Base-by-base conservation (phyloP, 2,329 filamentous ascomycete genomes). In the Boeremia exigua region DNA sequence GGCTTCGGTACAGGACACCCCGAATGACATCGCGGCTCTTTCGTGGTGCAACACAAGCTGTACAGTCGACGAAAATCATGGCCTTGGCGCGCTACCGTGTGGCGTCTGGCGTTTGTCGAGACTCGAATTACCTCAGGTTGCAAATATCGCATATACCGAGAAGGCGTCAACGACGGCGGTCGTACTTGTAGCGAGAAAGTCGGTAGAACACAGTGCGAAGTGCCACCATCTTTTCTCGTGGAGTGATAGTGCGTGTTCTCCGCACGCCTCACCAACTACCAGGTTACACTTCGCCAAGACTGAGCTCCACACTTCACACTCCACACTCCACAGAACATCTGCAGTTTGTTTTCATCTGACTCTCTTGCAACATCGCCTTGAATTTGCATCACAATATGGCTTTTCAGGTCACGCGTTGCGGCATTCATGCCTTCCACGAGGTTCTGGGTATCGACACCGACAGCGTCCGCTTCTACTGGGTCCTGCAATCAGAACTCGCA, bases 401-500 rank as follows among this genome's bases (percentile, higher is more conserved):
- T 11, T 51, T 75, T 62, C 59, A 68, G 43, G 58, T 78, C 17
- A 59, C 59, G 17, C 59, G 61, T 14, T 77, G 74, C 50, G 75
- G 76, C 19, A 77, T 78, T 15, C 75, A 78, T 47, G 73, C 70
- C 47, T 79, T 75, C 47, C 68, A 74, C 36, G 75, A 78, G 60
- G 66, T 69, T 2, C 58, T 77, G 7, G 76, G 77, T 4, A 75
- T 78, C 48, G 76, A 78, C 49, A 65, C 70, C 4, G 74, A 78
- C 39, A 66, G 73, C 38, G 62, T 78, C 11, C 70, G 71, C 28
- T 68, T 78, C 48, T 75, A 65, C 49, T 78, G 74, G 75, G 63
- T 63, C 6, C 58, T 77, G 1, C 47, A 70, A 8, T 67, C 68
- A 9, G 56, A 67, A 2, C 54, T 68, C 19, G 70, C 75, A 48